phyloP scores from a whole-genome alignment of 2,329 filamentous ascomycete genomes.

The Trichoderma cornu-damae region DNA sequence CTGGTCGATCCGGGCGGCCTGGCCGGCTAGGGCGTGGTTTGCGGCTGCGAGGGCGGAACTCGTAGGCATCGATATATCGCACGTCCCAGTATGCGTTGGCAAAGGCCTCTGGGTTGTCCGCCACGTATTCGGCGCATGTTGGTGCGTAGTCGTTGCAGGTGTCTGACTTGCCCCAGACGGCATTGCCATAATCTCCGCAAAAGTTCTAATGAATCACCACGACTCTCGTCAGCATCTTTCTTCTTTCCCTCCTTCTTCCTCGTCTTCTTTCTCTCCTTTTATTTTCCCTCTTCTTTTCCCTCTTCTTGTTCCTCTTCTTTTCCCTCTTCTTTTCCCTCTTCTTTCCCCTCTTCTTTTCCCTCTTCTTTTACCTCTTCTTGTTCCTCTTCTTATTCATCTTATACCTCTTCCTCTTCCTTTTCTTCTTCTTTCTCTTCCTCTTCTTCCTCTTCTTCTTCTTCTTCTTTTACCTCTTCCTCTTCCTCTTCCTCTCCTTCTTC shows the following conservation, averaged over 20 bases:
- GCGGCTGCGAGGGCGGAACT: conserved; percentile 12
- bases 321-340: too few relatives aligned
- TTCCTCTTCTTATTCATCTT: too few relatives aligned
- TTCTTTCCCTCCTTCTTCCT: neutral
- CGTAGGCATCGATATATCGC: conserved; percentile 48
- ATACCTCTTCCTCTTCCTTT: too few relatives aligned
- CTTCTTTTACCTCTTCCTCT: too few relatives aligned
- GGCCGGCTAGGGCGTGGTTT: neutral
- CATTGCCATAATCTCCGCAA: conserved; percentile 68
- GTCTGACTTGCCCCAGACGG: conserved; percentile 38
- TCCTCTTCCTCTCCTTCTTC: neutral
- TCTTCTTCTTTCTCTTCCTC: neutral
- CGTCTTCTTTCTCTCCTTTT: neutral
- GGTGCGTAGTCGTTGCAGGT: conserved; percentile 38
- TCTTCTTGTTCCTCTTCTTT: too few relatives aligned
- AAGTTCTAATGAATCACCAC: conserved; percentile 52
- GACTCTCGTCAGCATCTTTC: neutral
- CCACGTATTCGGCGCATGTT: conserved; percentile 45
- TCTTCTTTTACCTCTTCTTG: too few relatives aligned
- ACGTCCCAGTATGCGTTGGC: conserved; percentile 48
- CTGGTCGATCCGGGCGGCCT: neutral
- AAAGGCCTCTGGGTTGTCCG: conserved; percentile 41
- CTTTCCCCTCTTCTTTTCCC: neutral
- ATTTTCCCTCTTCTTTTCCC: too few relatives aligned
- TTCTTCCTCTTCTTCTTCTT: too few relatives aligned